phyloP scores from a whole-genome alignment of 1,139 yeast genomes.

The Debaryomyces sp. region DNA sequence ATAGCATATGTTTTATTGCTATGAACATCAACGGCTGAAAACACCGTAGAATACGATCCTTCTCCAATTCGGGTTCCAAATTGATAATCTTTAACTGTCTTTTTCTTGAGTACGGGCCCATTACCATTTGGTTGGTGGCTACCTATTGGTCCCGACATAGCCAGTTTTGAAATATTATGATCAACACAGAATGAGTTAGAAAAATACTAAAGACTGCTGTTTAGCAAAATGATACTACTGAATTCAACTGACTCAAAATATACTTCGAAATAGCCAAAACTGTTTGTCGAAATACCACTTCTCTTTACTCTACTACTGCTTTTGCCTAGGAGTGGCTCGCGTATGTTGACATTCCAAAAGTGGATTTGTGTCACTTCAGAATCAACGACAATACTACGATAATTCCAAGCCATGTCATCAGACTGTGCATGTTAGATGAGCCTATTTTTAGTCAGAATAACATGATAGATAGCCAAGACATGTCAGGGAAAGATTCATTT shows the following conservation, averaged over 20 bases:
- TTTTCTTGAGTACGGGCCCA: slow-evolving; percentile 14
- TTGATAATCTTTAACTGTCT: slow-evolving; percentile 66
- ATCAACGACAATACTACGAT: neutral
- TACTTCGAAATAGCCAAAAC: neutral
- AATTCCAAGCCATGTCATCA: neutral
- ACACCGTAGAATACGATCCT: slow-evolving; percentile 81
- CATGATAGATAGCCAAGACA: neutral
- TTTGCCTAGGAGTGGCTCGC: neutral
- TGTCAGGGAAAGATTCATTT: neutral
- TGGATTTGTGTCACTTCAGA: slow-evolving; percentile 4
- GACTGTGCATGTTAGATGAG: neutral
- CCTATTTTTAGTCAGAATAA: neutral
- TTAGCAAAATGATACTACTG: neutral
- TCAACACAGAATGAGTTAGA: neutral
- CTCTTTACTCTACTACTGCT: neutral
- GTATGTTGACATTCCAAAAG: slow-evolving; percentile 7
- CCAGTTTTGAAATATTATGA: neutral
- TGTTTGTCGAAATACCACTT: neutral
- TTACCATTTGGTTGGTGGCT: slow-evolving; percentile 2
- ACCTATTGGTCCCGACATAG: slow-evolving; percentile 6
- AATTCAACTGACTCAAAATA: neutral
- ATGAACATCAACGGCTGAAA: slow-evolving; percentile 63
- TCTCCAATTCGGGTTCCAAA: slow-evolving; percentile 76
- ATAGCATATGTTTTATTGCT: slow-evolving; percentile 67
- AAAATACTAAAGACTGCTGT: neutral